Evolutionary conservation across 2,329 filamentous ascomycete genomes (phyloP), one percentile per base, ranked within the genome.

Genomic region (Diaporthe longicolla): DNA sequence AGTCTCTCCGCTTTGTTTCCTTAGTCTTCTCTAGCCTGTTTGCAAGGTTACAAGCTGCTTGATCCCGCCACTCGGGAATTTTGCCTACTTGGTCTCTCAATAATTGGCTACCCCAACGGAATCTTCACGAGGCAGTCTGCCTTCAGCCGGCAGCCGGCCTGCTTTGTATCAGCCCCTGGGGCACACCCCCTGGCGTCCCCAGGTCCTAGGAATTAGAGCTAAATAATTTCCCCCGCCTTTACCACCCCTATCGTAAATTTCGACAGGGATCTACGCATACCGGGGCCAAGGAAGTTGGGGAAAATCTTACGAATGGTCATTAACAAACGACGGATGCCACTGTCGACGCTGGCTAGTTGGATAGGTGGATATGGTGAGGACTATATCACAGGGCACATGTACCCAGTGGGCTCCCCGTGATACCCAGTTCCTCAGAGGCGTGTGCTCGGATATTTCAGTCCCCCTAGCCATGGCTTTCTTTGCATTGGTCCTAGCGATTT

Each of bases 1-100:
- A 37, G 55, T 59, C 55, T 61, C 57, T 61, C 35, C n/a, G 37
- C 57, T 61, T 43, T 43, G 37, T 26, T 24, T 61, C 57, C 3
- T 24, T 43, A 43, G 57, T 59, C 37, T 17, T 17, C 13, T 43
- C 15, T 26, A 40, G n/a, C 21, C 32, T 43, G 2, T 26, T 21
- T 3, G 32, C n/a, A 37, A 9, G 32, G 13, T 40, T n/a, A 61
- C 57, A 17, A 26, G 57, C 40, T 40, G 35, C 57, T 61, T 43
- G 15, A 43, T 61, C 57, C 57, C 57, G 19, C 57, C 57, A 61
- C 57, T 61, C 6, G n/a, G 35, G 35, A 26, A 24, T 24, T 26
- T 11, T 32, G 37, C 26, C 11, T 26, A n/a, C 48, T 24, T 52
- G n/a, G 43, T 24, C n/a, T 61, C 15, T 17, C 9, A 17, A 19